A percentile compares a stretch with the other conserved stretches of the same genome.
These are phyloP conservation scores for Dactylellina drechsleri DNA, from an alignment of 2,329 filamentous ascomycete genomes.

Conservation along the genomic window DNA sequence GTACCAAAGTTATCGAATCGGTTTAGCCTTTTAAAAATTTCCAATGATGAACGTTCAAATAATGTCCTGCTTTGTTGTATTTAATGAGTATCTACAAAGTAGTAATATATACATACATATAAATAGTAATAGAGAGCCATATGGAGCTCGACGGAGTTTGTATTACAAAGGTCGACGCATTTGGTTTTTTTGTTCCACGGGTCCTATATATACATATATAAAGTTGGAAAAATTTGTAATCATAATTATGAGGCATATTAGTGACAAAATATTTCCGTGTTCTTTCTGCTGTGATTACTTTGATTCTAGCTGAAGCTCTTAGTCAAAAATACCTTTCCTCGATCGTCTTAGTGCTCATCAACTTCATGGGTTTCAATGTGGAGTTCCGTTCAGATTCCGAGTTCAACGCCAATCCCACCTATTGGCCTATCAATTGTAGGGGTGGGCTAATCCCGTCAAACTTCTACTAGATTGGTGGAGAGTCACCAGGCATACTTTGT, in stretches of 20 bases:
- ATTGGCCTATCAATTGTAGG: not conserved
- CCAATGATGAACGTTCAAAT: not conserved
- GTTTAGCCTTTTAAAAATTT: not conserved
- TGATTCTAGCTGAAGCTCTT: too few relatives aligned
- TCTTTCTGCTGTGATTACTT: too few relatives aligned
- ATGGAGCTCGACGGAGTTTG: not conserved
- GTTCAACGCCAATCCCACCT: conserved; percentile 15
- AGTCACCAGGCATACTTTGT: not conserved
- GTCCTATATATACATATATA: not conserved
- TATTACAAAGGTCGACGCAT: not conserved
- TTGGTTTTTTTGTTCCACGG: conserved; percentile 5
- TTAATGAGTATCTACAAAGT: not conserved
- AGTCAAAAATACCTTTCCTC: too few relatives aligned
- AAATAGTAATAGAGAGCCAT: too few relatives aligned
- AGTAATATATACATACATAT: too few relatives aligned
- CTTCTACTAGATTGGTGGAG: conserved; percentile 20
- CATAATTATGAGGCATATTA: not conserved
- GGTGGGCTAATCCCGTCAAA: conserved; percentile 21
- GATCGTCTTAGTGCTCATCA: too few relatives aligned
- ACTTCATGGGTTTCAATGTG: conserved; percentile 4
- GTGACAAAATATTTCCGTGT: too few relatives aligned
- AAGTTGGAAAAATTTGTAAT: not conserved
- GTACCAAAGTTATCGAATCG: not conserved
- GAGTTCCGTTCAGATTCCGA: conserved; percentile 34
- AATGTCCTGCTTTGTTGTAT: not conserved